phyloP scores from a whole-genome alignment of 1,284 basidiomycete species.

The Schizopora paradoxa region DNA sequence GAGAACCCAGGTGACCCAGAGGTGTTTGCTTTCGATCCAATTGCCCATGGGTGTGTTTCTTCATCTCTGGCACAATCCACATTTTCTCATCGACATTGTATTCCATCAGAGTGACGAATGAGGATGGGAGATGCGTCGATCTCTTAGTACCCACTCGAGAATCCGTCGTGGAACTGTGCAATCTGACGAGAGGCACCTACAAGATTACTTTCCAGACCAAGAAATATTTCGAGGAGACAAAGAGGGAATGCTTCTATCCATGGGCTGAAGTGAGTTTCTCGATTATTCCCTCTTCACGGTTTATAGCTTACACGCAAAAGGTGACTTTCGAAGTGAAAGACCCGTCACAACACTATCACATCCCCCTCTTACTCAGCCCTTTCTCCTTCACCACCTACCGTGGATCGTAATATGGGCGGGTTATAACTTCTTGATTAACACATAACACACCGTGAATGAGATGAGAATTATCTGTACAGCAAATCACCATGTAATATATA shows the following conservation, averaged over 20 bases:
- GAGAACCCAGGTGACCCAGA: slow-evolving; percentile 20
- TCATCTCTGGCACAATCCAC: neutral
- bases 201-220: slow-evolving; percentile 83
- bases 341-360: slow-evolving; percentile 80
- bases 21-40: slow-evolving; percentile 20
- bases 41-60: slow-evolving; percentile 31
- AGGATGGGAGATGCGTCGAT: slow-evolving; percentile 16
- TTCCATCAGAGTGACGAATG: slow-evolving; percentile 13
- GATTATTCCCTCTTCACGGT: neutral
- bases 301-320: slow-evolving; percentile 34
- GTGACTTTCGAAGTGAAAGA: slow-evolving; percentile 70
- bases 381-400: slow-evolving; percentile 78
- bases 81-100: neutral
- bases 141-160: slow-evolving; percentile 9
- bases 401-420: slow-evolving; percentile 13
- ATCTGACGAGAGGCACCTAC: slow-evolving; percentile 48
- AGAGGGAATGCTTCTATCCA: slow-evolving; percentile 77
- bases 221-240: slow-evolving; percentile 68
- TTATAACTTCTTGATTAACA: too few relatives aligned
- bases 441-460: too few relatives aligned
- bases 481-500: too few relatives aligned
- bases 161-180: slow-evolving; percentile 10
- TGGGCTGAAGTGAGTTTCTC: slow-evolving; percentile 64
- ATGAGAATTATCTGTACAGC: too few relatives aligned
- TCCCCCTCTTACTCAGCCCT: slow-evolving; percentile 87